Evolutionary conservation across 129 eudicot genomes (phyloP), one percentile per base, ranked within the genome.

Genomic region (Solidago caesia): DNA sequence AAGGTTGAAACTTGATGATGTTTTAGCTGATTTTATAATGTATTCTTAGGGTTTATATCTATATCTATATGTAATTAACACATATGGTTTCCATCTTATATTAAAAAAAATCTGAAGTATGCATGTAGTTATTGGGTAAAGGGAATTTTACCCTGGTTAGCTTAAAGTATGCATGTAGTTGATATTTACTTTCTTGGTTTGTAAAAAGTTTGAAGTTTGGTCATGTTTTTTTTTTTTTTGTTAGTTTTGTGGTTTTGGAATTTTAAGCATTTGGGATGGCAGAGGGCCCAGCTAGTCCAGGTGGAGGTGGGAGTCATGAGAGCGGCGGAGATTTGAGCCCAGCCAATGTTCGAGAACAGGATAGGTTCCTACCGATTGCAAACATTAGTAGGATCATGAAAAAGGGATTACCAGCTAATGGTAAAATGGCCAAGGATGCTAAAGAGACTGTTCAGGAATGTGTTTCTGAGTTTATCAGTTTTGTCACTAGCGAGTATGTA

Each of bases 361-460:
- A 91, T 29, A 81, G 96, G 88, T 91, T 79, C 56, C 63, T 91
- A 13, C 97, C 97, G 7, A 88, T 91, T 42, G 97, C 97, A 39
- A 88, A 91, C 59, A 91, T 91, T 14, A 85, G 97, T 67, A 77
- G 97, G 80, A 91, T 88, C 71, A 91, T 91, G 96, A 91, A 91
- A 80, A 91, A 88, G 75, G 97, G 80, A 7, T 82, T 91, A 43
- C 97, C 96, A 2, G 85, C 96, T 10, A 91, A 91, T 57, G 97
- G 90, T 0, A 91, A 91, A 63, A 88, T 91, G 58, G 91, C 97
- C 0, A 91, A 91, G 80, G 97, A 91, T 39, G 90, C 97, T 8
- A 91, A 91, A 80, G 97, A 91, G 82, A 91, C 89, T 44, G 96
- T 91, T 60, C 97, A 91, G 84, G 97, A 91, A 62, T 88, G 96